Evolutionary conservation across 1,284 basidiomycete species (phyloP).

Genomic region (Apiotrichum gracile): DNA sequence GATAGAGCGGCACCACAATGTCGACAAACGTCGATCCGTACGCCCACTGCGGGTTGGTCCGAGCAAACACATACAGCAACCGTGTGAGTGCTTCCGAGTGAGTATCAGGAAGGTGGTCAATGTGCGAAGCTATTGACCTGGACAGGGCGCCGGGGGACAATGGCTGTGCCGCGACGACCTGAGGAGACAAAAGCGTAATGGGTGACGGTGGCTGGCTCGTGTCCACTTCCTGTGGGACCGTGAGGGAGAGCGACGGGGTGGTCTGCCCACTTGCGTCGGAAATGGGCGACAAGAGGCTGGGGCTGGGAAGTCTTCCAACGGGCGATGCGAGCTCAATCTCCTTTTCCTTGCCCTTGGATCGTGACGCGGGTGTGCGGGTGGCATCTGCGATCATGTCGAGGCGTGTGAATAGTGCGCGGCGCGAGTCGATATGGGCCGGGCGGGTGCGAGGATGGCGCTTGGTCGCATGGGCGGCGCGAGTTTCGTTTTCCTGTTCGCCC

Average conservation of each 20-base stretch:
- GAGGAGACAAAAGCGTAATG: constrained; percentile 36
- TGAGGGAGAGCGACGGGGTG: constrained; percentile 20
- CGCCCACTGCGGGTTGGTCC: constrained; percentile 33
- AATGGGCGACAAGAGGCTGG: constrained; percentile 20
- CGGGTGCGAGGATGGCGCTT: not conserved
- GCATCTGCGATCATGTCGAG: constrained; percentile 5
- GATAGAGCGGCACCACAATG: constrained; percentile 43
- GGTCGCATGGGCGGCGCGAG: not conserved
- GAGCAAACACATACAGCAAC: constrained; percentile 41
- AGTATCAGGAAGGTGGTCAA: constrained; percentile 26
- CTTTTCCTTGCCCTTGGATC: constrained; percentile 12
- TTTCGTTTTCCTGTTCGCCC: constrained; percentile 1
- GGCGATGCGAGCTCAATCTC: not conserved
- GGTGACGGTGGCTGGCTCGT: constrained; percentile 18
- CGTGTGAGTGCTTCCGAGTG: constrained; percentile 43
- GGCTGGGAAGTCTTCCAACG: not conserved
- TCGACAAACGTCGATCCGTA: constrained; percentile 42
- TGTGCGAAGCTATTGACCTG: constrained; percentile 8
- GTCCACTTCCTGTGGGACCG: constrained; percentile 8
- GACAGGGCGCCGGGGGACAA: constrained; percentile 3
- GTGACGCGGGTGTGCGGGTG: not conserved
- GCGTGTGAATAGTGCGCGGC: constrained; percentile 11
- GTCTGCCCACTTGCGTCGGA: too few species aligned
- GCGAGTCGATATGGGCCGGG: constrained; percentile 2
- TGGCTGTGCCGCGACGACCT: constrained; percentile 13